Evolutionary conservation across 2,329 filamentous ascomycete species (phyloP).

Genomic region (Botrytis cinerea): DNA sequence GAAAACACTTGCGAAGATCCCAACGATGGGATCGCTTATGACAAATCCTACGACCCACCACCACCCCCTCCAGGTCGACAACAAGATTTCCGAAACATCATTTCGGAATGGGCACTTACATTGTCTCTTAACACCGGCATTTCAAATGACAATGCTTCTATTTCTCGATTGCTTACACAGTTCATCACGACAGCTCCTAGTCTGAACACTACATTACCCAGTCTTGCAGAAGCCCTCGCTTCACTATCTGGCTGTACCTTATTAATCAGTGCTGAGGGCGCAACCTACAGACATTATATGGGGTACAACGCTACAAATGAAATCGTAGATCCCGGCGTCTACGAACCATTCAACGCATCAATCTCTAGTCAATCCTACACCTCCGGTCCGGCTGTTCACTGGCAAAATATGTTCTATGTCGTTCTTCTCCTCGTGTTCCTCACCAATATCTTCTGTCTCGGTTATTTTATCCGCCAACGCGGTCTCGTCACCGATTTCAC

Average conservation of each 20-base stretch:
- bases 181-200: constrained; percentile 47
- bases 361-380: constrained; percentile 69
- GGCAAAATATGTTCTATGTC: constrained; percentile 68
- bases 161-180: constrained; percentile 59
- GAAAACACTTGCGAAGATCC: constrained; percentile 61
- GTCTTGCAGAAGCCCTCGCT: constrained; percentile 71
- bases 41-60: constrained; percentile 44
- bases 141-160: constrained; percentile 57
- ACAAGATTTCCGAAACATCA: constrained; percentile 58
- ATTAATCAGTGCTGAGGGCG: constrained; percentile 57
- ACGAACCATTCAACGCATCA: constrained; percentile 63
- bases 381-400: constrained; percentile 60
- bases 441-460: constrained; percentile 65
- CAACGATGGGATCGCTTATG: constrained; percentile 57
- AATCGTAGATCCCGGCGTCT: constrained; percentile 48
- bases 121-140: constrained; percentile 59
- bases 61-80: constrained; percentile 42
- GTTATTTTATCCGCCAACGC: constrained; percentile 57
- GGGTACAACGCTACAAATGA: constrained; percentile 43
- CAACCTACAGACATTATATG: constrained; percentile 63
- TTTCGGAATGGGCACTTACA: constrained; percentile 54
- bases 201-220: constrained; percentile 53
- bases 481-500: constrained; percentile 76
- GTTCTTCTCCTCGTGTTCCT: constrained; percentile 66
- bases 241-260: constrained; percentile 69